Base-by-base conservation (phyloP, 2,329 filamentous ascomycete species). In the Cercospora canescens region DNA sequence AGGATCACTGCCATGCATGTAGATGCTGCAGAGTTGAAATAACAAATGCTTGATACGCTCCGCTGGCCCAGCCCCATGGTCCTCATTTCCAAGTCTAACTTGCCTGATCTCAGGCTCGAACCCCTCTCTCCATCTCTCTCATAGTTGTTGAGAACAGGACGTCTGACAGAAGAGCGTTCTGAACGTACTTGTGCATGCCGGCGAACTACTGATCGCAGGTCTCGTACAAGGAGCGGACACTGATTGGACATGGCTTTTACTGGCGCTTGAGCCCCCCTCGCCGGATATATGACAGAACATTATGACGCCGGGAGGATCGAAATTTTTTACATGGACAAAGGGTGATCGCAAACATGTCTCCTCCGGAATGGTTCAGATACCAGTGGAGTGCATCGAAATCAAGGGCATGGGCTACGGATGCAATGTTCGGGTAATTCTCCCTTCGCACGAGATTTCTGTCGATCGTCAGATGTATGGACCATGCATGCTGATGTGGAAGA, bases 301-400 rank as follows among this genome's bases (percentile, higher is more conserved):
- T 0, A 61, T 61, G 59, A 32, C 59, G n/a, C 32, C 45, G 30
- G 41, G 28, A 21, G 41, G 41, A 41, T 61, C 59, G n/a, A 80
- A 79, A 60, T 78, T 81, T 67, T 80, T 81, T 58, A 80, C 79
- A 55, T 81, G 81, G 80, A 80, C 79, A 14, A 81, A 80, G 62
- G 74, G 74, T 72, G 79, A 70, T 72, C 77, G 72, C 70, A 76
- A 65, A 58, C 71, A 70, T 69, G 75, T 70, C 9, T 77, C 76
- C 2, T 76, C 77, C n/a, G 79, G 78, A 8, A 70, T 81, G 35
- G 70, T 81, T 6, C 71, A 79, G 8, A 80, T 81, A 28, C 72
- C 73, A 18, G 71, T 68, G 16, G 74, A 76, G 65, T 74, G 70
- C 63, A 74, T 75, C 35, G 67, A 68, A 2, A 74, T 75, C 64